Evolutionary conservation across 768 basidiomycete genomes (phyloP).

Genomic region (Tricholomella constricta): DNA sequence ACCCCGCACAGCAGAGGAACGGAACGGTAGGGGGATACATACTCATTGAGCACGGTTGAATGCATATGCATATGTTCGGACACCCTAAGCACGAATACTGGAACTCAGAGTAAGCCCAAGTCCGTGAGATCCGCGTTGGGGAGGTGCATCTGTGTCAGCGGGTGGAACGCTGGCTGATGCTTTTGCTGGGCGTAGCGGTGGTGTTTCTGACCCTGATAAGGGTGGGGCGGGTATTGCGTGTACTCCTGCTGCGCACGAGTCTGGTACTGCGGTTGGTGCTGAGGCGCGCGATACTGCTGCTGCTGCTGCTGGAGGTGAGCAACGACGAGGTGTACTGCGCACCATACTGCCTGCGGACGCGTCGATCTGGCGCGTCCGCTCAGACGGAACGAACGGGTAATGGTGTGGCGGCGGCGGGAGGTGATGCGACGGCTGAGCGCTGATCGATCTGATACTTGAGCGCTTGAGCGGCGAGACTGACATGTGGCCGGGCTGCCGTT

Average conservation of each 20-base stretch:
- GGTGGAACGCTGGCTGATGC: conserved; percentile 8
- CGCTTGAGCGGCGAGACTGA: no score
- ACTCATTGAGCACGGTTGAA: no score
- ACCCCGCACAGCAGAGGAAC: no score
- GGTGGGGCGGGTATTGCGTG: conserved; percentile 18
- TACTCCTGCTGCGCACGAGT: conserved; percentile 14
- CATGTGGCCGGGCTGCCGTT: background rate
- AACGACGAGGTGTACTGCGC: background rate
- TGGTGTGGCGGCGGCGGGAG: background rate
- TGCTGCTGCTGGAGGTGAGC: background rate
- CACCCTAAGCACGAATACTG: no score
- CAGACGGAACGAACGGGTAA: conserved; percentile 21
- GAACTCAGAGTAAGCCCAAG: conserved; percentile 63
- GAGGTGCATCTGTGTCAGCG: conserved; percentile 19
- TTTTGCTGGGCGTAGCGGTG: conserved; percentile 14
- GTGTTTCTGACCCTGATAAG: no score
- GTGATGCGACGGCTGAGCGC: conserved; percentile 6
- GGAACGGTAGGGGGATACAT: no score
- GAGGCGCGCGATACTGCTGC: conserved; percentile 3
- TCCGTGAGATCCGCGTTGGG: conserved; percentile 51
- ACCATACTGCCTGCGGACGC: background rate
- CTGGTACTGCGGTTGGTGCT: conserved; percentile 9
- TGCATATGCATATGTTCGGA: no score
- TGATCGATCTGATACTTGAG: no score
- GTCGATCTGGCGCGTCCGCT: conserved; percentile 16